These are phyloP conservation scores for Russula foetens DNA, from an alignment of 768 basidiomycete genomes.

Conservation along the genomic window DNA sequence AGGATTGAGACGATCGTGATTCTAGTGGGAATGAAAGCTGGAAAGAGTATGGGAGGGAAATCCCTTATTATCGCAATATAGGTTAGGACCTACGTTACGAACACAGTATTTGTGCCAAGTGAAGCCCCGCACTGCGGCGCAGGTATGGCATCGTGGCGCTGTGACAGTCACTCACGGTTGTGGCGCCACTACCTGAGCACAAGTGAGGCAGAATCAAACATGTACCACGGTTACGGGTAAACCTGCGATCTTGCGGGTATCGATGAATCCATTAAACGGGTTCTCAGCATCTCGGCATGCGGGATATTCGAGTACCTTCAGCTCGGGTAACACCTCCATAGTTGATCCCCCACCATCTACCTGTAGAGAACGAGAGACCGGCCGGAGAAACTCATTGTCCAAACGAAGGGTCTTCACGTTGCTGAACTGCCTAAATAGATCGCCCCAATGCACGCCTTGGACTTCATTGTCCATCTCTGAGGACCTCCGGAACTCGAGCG, in stretches of 20 bases:
- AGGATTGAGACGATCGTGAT: no score
- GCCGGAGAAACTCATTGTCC: background rate
- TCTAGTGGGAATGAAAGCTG: no score
- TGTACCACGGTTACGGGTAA: background rate
- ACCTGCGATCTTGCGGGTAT: background rate
- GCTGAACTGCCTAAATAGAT: background rate
- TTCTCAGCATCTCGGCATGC: no score
- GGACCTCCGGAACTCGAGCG: background rate
- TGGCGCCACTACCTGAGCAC: no score
- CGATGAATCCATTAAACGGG: background rate
- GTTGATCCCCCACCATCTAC: background rate
- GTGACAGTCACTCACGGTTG: no score
- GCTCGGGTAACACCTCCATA: background rate
- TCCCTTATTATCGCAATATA: no score
- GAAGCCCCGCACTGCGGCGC: no score
- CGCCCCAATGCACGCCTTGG: background rate
- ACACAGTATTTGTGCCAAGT: no score
- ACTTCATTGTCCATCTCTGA: background rate
- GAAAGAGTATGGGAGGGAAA: no score
- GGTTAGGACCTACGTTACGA: no score
- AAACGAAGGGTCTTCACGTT: background rate
- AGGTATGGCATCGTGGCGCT: no score
- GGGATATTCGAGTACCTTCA: background rate
- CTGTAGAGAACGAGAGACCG: background rate
- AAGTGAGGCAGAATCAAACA: no score